phyloP scores from a whole-genome alignment of 345 rosid genomes.

The Eucalyptus caleyi region DNA sequence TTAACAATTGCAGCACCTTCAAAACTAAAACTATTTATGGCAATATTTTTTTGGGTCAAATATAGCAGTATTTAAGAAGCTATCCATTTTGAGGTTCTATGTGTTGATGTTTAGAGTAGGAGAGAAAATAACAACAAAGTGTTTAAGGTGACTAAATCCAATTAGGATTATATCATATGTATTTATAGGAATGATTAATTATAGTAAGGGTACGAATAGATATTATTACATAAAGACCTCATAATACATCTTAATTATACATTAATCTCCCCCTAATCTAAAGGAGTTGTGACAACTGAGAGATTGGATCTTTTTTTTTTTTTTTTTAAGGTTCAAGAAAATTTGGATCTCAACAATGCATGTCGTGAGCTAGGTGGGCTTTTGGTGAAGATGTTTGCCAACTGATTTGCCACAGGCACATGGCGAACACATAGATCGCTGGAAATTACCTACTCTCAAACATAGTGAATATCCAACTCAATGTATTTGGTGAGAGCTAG shows the following conservation, averaged over 20 bases:
- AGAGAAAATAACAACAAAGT: neutral
- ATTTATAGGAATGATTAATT: neutral
- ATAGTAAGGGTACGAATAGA: neutral
- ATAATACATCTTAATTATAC: no score
- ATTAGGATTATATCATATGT: neutral
- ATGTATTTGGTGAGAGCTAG: neutral
- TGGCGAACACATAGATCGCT: neutral
- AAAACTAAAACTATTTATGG: neutral
- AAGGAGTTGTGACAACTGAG: neutral
- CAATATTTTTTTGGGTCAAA: neutral
- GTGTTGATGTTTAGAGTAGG: neutral
- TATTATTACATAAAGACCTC: neutral
- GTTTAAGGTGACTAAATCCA: neutral
- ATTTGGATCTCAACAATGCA: neutral
- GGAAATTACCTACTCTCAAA: neutral
- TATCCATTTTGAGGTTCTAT: neutral
- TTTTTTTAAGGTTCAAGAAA: neutral
- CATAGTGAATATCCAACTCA: neutral
- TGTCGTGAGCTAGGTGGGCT: accelerated
- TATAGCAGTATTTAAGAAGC: neutral
- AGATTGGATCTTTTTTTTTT: no score
- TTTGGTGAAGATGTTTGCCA: neutral
- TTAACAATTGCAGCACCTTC: neutral
- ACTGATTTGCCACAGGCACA: accelerated
- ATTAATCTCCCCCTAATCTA: accelerated